Evolutionary conservation across 1,139 yeast genomes (phyloP), one percentile per base, ranked within the genome.

Genomic region (Sugiyamaella neomexicana): DNA sequence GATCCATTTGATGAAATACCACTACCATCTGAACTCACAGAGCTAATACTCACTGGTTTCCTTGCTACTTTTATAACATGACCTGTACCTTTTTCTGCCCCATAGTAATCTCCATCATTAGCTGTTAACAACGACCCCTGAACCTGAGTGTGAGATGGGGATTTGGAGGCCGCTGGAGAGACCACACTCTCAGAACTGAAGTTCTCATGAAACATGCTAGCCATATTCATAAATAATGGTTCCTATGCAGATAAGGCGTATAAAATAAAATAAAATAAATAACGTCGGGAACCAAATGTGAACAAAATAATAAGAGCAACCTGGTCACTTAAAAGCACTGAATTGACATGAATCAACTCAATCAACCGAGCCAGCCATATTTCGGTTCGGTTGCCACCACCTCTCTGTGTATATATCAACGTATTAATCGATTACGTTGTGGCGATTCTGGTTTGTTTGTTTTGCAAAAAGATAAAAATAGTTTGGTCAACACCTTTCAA

Each of bases 141-240:
- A 9, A 3, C 8, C 25, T 3, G 25, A 3, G n/a, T 4, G n/a
- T 7, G 34, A 29, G 10, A 29, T 29, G 10, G 34, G 2, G 34
- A 9, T 29, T 29, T 29, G 8, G 34, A 9, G 3, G 5, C n/a
- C 10, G 34, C n/a, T 10, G 49, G 49, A 1, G 51, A 32, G 8
- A 42, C 52, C 20, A 53, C 40, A 44, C 55, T 53, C 16, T 53
- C 55, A 10, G 55, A 43, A 17, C 55, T 53, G 50, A 53, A 53
- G 43, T 53, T 53, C 29, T 53, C 55, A 40, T 53, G 55, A 39
- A 53, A 53, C 55, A 53, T 53, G 20, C 42, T 32, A 15, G 23
- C 7, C 8, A 20, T 36, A 25, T 7, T 20, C 13, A n/a, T 23
- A 36, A 45, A 2, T 9, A 34, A 25, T 29, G 34, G 9, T 5